These are phyloP conservation scores for Aspergillus quadrilineatus DNA, from an alignment of 2,329 filamentous ascomycete genomes.

Conservation along the genomic window DNA sequence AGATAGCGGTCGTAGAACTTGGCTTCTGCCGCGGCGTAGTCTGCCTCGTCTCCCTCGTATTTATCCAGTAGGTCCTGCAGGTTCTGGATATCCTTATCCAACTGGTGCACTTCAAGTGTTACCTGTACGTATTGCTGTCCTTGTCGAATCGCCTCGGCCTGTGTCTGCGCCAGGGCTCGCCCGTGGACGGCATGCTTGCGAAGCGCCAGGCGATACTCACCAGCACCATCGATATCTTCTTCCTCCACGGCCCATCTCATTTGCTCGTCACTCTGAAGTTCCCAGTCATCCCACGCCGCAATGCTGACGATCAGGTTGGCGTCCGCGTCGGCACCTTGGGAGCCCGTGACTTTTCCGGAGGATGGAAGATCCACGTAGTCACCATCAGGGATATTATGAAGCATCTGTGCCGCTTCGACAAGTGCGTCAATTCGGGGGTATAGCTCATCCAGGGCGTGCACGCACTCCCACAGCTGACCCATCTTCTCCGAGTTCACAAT, in stretches of 20 bases:
- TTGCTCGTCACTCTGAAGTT: neutral
- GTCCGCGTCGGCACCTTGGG: no score
- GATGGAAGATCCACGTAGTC: no score
- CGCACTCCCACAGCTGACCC: no score
- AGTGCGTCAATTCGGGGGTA: no score
- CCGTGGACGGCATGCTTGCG: slow-evolving; percentile 8
- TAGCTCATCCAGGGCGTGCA: no score
- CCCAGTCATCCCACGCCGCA: neutral
- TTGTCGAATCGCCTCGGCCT: slow-evolving; percentile 2
- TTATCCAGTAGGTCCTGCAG: neutral
- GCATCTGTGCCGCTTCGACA: no score
- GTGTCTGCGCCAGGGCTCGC: slow-evolving; percentile 1
- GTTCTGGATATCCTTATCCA: neutral
- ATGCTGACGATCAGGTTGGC: neutral
- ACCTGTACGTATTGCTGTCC: neutral
- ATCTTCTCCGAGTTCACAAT: neutral
- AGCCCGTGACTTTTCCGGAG: no score
- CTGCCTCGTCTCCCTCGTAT: neutral
- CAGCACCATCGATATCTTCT: slow-evolving; percentile 1
- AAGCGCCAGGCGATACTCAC: slow-evolving; percentile 1
- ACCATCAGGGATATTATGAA: no score
- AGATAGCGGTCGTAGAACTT: neutral
- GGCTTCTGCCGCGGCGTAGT: neutral
- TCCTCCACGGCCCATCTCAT: neutral
- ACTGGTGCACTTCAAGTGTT: neutral